These are phyloP conservation scores for Plantago lanceolata DNA, from an alignment of 305 asterid genomes.

Conservation along the genomic window DNA sequence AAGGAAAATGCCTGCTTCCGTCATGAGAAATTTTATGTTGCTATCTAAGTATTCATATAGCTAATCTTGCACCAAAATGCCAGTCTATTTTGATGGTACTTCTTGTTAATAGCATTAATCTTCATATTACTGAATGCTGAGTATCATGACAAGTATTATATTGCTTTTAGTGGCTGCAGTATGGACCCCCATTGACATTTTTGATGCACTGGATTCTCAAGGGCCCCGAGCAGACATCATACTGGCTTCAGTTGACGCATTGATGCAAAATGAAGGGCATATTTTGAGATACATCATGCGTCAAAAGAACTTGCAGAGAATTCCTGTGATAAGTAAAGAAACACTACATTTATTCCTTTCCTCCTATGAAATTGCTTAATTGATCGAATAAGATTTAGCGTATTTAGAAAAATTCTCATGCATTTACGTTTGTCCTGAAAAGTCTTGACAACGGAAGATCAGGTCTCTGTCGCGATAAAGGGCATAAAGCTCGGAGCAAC, in stretches of 20 bases:
- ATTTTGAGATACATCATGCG: conserved; percentile 47
- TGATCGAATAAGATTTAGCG: neutral
- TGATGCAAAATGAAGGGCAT: conserved; percentile 46
- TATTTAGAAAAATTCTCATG: neutral
- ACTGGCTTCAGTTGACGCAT: conserved; percentile 46
- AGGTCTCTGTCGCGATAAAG: conserved; percentile 37
- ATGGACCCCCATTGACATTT: conserved; percentile 36
- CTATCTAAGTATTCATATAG: too few relatives aligned
- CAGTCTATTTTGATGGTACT: neutral
- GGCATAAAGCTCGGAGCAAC: conserved; percentile 50
- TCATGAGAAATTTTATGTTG: too few relatives aligned
- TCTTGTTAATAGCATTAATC: neutral
- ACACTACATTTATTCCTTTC: neutral
- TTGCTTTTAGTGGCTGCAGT: conserved; percentile 38
- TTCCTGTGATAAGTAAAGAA: conserved; percentile 57
- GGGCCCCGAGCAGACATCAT: conserved; percentile 51
- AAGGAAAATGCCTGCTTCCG: too few relatives aligned
- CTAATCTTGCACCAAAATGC: neutral
- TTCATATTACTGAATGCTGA: neutral
- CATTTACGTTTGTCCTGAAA: conserved; percentile 1
- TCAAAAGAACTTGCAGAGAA: conserved; percentile 32
- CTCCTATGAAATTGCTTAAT: neutral
- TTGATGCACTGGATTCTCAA: conserved; percentile 34
- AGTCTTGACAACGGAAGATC: conserved; percentile 37
- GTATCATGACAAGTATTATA: neutral